Conservation (phyloP, 768 basidiomycete genomes). For the Tricholoma hemisulphureum region DNA sequence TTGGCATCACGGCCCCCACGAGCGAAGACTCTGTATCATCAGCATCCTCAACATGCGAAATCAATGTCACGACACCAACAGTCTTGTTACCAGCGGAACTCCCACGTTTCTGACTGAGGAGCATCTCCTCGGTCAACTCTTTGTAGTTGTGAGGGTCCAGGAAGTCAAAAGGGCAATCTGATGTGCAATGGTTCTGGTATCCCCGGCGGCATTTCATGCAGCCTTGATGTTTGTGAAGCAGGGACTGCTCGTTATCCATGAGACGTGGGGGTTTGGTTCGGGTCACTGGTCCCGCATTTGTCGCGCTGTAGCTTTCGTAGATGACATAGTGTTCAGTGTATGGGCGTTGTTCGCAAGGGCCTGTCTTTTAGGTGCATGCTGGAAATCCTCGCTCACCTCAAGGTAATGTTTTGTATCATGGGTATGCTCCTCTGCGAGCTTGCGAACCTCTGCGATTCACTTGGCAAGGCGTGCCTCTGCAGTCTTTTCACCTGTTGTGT, state of each 20-base stretch:
- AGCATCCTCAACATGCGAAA: background rate
- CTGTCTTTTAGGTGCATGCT: too few relatives aligned
- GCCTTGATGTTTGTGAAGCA: background rate
- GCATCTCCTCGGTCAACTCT: too few relatives aligned
- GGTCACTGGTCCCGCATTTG: background rate
- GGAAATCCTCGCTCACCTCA: too few relatives aligned
- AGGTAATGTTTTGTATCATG: too few relatives aligned
- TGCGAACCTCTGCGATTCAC: background rate
- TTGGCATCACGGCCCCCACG: background rate
- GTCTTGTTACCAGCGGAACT: background rate
- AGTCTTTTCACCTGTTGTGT: background rate
- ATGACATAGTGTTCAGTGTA: background rate
- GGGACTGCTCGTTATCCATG: background rate
- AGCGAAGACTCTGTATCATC: background rate
- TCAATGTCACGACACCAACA: background rate
- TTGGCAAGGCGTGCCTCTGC: background rate
- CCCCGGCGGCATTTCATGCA: background rate
- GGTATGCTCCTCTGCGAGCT: too few relatives aligned
- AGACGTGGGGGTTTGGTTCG: background rate
- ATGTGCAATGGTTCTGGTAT: background rate
- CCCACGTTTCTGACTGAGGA: background rate
- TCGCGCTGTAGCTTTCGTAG: background rate
- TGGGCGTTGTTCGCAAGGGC: background rate
- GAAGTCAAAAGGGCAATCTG: background rate
- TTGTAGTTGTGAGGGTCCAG: too few relatives aligned